Conservation (phyloP, 495 filamentous ascomycete genomes). For the Penicillium salamii region DNA sequence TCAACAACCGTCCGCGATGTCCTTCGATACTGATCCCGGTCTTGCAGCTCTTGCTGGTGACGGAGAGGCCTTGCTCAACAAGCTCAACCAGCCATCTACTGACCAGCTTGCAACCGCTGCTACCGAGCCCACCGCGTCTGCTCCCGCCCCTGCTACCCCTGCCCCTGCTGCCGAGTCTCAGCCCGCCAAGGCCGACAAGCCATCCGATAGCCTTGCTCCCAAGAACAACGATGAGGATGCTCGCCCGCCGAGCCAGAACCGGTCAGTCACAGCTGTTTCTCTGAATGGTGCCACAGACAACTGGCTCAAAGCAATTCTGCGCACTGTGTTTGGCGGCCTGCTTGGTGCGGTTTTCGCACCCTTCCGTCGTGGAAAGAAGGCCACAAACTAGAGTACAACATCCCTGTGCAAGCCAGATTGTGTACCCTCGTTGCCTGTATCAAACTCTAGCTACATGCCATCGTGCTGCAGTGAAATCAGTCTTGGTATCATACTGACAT, state of each 20-base stretch:
- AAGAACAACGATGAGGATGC: slow-evolving; percentile 34
- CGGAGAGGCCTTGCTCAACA: slow-evolving; percentile 35
- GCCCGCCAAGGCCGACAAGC: background rate
- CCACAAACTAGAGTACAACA: slow-evolving; percentile 26
- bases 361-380: slow-evolving; percentile 36
- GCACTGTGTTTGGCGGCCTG: slow-evolving; percentile 41
- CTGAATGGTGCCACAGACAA: slow-evolving; percentile 39
- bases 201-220: slow-evolving; percentile 15
- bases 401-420: slow-evolving; percentile 8
- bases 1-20: slow-evolving; percentile 19
- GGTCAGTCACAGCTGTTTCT: slow-evolving; percentile 46
- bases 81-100: slow-evolving; percentile 32
- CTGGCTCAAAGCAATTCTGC: slow-evolving; percentile 46
- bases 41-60: slow-evolving; percentile 39
- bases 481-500: slow-evolving; percentile 22
- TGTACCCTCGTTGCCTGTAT: slow-evolving; percentile 12
- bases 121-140: background rate
- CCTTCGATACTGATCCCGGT: slow-evolving; percentile 37
- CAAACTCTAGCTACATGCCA: background rate
- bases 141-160: background rate
- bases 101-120: slow-evolving; percentile 24
- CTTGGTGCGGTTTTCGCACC: slow-evolving; percentile 41
- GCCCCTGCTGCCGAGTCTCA: slow-evolving; percentile 11
- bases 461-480: background rate
- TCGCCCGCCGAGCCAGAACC: slow-evolving; percentile 42